Evolutionary conservation across 768 basidiomycete species (phyloP), one percentile per base, ranked within the genome.

Genomic region (Holtermanniella nyarrowii): DNA sequence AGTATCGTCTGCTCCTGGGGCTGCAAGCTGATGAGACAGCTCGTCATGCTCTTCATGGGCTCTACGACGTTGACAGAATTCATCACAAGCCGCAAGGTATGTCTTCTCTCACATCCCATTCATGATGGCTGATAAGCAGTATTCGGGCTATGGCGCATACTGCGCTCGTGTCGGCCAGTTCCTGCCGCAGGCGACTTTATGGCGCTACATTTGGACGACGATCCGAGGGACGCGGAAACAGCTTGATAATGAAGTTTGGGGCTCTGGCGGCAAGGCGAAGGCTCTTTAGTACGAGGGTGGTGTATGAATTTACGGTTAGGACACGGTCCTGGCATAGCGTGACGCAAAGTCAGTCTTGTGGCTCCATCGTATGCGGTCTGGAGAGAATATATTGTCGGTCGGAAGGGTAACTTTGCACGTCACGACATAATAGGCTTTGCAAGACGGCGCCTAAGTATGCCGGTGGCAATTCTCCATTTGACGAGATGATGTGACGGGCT

Each of bases 141-240:
- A 68, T 46, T 63, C 66, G 2, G 49, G 52, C 11, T 95, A 93
- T 70, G 64, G 65, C 4, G 79, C 81, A 3, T 95, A 91, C 68
- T 81, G 82, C 62, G 65, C 75, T 51, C 79, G 88, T 20, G 88
- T 93, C 3, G 82, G 79, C 12, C 88, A 88, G 84, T 91, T 93
- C 64, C 57, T 74, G 7, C 80, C 81, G 1, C 46, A 74, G 14
- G 51, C 69, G 26, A 82, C 80, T 0, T 60, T 73, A 0, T 70
- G 78, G 26, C 79, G 72, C 66, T 26, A 46, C 13, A 5, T 54
- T 5, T 46, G 52, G 52, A 63, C 61, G 0, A 52, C 46, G 0
- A 39, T 60, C 42, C 26, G 59, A 0, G 78, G 78, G 0, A 65
- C 65, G 54, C 74, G 72, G 55, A 55, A 57, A 5, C 59, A 60